A percentile compares a stretch with the other conserved stretches of the same genome.
Conservation (phyloP, 306 rosid species). For the Vicia sativa region DNA sequence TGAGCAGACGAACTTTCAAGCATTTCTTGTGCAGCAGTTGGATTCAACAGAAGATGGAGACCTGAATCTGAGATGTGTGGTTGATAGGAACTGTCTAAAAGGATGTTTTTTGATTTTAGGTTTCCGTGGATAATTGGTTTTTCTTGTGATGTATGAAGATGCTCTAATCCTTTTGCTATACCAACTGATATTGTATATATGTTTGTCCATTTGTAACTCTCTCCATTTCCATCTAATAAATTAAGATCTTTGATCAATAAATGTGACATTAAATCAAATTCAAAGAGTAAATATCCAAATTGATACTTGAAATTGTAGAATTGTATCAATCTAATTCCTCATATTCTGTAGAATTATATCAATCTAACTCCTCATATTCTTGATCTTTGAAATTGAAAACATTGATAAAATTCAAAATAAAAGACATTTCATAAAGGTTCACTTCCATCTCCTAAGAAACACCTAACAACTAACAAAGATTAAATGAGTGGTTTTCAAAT, state of each 20-base stretch:
- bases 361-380: background rate
- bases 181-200: constrained; percentile 64
- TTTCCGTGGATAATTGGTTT: constrained; percentile 84
- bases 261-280: constrained; percentile 4
- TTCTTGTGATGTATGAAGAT: constrained; percentile 71
- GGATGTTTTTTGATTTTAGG: constrained; percentile 80
- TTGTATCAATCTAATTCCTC: background rate
- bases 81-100: constrained; percentile 61
- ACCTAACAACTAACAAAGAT: too few relatives aligned
- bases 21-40: constrained; percentile 83
- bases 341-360: background rate
- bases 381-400: background rate
- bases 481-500: too few relatives aligned
- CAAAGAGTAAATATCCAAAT: background rate
- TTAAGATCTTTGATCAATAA: constrained; percentile 38
- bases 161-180: constrained; percentile 76
- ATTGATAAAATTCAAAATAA: background rate
- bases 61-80: constrained; percentile 78
- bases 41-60: constrained; percentile 74
- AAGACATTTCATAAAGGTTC: too few relatives aligned
- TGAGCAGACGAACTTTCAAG: constrained; percentile 72
- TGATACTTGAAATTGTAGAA: background rate
- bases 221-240: constrained; percentile 61
- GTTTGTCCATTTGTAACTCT: constrained; percentile 69
- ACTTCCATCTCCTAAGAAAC: too few relatives aligned